Percentiles rank a stretch among this genome's conserved stretches.
Conservation (phyloP, 2,329 filamentous ascomycete species). For the Aureobasidium melanogenum region DNA sequence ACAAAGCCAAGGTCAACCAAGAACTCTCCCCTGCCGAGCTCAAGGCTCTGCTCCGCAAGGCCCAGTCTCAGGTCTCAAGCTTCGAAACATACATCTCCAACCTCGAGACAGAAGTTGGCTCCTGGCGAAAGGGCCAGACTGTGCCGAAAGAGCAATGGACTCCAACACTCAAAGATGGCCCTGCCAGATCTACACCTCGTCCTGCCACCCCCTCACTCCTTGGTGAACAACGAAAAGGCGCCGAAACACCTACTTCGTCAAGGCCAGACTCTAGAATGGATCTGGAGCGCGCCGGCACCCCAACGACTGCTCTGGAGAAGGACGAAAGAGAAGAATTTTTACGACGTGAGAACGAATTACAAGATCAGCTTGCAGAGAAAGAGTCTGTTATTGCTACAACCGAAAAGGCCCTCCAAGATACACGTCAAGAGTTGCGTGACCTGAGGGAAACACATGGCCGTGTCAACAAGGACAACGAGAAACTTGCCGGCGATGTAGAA, state of each 20-base stretch:
- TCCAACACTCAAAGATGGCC: conserved; percentile 47
- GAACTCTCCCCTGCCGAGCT: conserved; percentile 93
- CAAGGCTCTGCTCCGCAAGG: conserved; percentile 86
- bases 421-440: conserved; percentile 74
- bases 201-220: conserved; percentile 54
- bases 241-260: conserved; percentile 39
- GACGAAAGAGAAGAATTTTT: conserved; percentile 96
- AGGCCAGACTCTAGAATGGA: conserved; percentile 59
- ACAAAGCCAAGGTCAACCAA: conserved; percentile 99
- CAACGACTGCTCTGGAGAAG: conserved; percentile 81
- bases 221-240: conserved; percentile 36
- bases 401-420: conserved; percentile 72
- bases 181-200: conserved; percentile 40
- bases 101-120: conserved; percentile 73
- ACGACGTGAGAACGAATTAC: conserved; percentile 88
- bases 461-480: conserved; percentile 83
- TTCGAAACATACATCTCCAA: conserved; percentile 81
- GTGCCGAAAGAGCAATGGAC: conserved; percentile 90
- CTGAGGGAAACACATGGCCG: conserved; percentile 80
- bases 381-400: conserved; percentile 71
- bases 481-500: conserved; percentile 74
- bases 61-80: conserved; percentile 77
- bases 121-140: conserved; percentile 79
- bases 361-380: conserved; percentile 91
- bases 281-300: conserved; percentile 72